A percentile compares a stretch with the other conserved stretches of the same genome.
These are phyloP conservation scores for Backusella tuberculispora DNA, from an alignment of 192 early-diverging fungal genomes.

Conservation along the genomic window DNA sequence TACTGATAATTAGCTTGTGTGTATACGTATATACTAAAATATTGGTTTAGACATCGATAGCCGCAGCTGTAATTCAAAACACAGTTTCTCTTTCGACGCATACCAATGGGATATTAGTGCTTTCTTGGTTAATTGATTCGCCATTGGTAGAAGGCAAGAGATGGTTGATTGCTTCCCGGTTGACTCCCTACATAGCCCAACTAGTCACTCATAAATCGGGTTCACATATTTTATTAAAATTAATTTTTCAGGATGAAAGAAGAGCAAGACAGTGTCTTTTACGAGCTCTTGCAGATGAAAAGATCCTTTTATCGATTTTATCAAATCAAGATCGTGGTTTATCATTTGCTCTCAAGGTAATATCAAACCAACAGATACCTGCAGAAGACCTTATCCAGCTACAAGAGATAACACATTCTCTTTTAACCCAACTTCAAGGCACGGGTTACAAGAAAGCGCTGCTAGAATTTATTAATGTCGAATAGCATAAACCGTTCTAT, in stretches of 20 bases:
- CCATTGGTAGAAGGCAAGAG: slow-evolving; percentile 77
- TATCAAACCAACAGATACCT: neutral
- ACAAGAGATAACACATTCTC: neutral
- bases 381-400: neutral
- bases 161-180: slow-evolving; percentile 75
- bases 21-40: neutral
- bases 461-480: neutral
- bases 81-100: slow-evolving; percentile 77
- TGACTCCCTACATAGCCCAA: slow-evolving; percentile 73
- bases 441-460: neutral
- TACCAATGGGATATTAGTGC: slow-evolving; percentile 83
- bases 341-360: neutral
- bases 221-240: slow-evolving; percentile 74
- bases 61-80: slow-evolving; percentile 83
- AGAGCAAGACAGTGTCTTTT: slow-evolving; percentile 86
- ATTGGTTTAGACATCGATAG: slow-evolving; percentile 75
- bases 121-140: slow-evolving; percentile 91
- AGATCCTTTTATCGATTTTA: slow-evolving; percentile 63
- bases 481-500: no score
- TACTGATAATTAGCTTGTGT: no score
- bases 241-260: slow-evolving; percentile 85
- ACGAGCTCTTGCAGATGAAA: slow-evolving; percentile 43
- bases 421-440: neutral
- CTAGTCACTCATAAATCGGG: slow-evolving; percentile 90
- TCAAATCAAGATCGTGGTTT: slow-evolving; percentile 76